These are phyloP conservation scores for Plectosphaerella cucumerina DNA, from an alignment of 2,329 filamentous ascomycete genomes.

Conservation along the genomic window DNA sequence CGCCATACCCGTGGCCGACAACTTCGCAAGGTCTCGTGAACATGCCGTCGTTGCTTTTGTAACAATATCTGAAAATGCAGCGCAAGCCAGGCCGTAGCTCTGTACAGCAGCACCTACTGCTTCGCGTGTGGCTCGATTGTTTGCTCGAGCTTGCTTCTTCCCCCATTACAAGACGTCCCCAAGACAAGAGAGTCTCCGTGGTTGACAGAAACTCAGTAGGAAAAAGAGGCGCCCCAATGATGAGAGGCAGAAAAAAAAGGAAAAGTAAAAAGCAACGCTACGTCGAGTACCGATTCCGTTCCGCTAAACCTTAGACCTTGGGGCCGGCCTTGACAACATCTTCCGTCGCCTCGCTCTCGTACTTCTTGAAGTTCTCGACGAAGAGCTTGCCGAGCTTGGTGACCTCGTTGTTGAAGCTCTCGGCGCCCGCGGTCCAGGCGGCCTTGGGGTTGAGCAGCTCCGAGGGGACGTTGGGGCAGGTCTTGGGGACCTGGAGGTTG, in stretches of 20 bases:
- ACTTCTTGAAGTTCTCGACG: constrained; percentile 97
- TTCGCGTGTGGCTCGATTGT: neutral
- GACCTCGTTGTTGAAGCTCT: constrained; percentile 83
- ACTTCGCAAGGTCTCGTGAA: no score
- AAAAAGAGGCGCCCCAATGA: no score
- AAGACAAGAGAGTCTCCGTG: no score
- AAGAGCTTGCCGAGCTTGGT: constrained; percentile 87
- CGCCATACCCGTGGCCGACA: no score
- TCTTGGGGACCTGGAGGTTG: constrained; percentile 93
- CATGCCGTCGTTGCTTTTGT: neutral
- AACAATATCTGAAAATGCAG: neutral
- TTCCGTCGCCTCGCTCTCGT: constrained; percentile 74
- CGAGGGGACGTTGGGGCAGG: constrained; percentile 80
- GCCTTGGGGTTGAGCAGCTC: constrained; percentile 94
- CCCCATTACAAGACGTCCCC: neutral
- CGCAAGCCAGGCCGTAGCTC: constrained; percentile 3
- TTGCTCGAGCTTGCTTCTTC: neutral
- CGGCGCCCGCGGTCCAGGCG: constrained; percentile 79
- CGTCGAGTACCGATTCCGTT: neutral
- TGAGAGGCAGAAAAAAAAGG: neutral
- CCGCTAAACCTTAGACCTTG: constrained; percentile 20
- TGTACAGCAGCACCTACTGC: constrained; percentile 1
- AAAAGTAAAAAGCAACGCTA: neutral
- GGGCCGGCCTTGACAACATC: constrained; percentile 71
- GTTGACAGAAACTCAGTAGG: constrained; percentile 3